Evolutionary conservation across 2,329 filamentous ascomycete genomes (phyloP).

Genomic region (Aureobasidium subglaciale): DNA sequence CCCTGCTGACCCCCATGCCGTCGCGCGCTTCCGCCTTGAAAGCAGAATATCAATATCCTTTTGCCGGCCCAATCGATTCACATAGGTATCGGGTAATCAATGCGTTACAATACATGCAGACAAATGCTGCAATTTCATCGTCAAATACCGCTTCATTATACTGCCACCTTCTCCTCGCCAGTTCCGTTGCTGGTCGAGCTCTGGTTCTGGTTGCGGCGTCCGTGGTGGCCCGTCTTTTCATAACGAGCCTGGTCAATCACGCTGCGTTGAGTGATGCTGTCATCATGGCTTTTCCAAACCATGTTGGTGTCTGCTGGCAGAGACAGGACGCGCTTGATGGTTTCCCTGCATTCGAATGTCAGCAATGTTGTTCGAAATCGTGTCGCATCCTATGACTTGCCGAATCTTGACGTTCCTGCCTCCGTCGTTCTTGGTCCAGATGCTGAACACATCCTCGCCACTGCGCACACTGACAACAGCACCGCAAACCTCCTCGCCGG

Average conservation of each 20-base stretch:
- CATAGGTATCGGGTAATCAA: slow-evolving; percentile 1
- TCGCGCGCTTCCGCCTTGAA: background rate
- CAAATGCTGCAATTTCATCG: background rate
- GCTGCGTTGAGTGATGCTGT: slow-evolving; percentile 85
- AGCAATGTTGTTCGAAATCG: slow-evolving; percentile 10
- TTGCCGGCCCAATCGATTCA: background rate
- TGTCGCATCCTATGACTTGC: slow-evolving; percentile 44
- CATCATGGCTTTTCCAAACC: slow-evolving; percentile 92
- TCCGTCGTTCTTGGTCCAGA: slow-evolving; percentile 93
- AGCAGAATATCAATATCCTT: background rate
- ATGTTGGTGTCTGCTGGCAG: slow-evolving; percentile 86
- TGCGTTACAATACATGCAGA: slow-evolving; percentile 1
- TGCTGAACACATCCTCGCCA: slow-evolving; percentile 93
- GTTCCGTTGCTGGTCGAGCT: slow-evolving; percentile 2
- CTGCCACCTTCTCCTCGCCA: slow-evolving; percentile 13
- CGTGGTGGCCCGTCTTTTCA: slow-evolving; percentile 55
- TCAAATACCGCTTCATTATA: background rate
- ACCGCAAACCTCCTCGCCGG: slow-evolving; percentile 88
- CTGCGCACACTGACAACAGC: slow-evolving; percentile 90
- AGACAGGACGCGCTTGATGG: slow-evolving; percentile 80
- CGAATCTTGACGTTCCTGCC: slow-evolving; percentile 93
- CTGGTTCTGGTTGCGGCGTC: slow-evolving; percentile 34
- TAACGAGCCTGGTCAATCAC: slow-evolving; percentile 87
- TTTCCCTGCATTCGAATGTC: slow-evolving; percentile 59
- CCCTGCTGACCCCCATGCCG: background rate